Conservation (phyloP, 495 filamentous ascomycete species). For the Emericellopsis terricola region DNA sequence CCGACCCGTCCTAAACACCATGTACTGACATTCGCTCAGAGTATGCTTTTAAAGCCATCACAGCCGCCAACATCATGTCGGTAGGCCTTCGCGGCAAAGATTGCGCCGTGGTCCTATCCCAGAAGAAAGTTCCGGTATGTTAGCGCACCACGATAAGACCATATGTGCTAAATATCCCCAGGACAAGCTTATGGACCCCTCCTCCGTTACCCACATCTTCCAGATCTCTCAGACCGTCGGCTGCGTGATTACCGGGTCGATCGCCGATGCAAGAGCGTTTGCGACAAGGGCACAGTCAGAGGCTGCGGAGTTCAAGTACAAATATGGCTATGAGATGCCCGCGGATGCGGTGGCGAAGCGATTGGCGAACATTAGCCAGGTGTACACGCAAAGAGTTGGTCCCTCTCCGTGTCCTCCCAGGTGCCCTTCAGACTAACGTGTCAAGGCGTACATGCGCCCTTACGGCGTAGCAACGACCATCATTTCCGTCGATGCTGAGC, state of each 20-base stretch:
- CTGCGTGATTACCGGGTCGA: constrained; percentile 96
- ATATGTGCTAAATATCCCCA: constrained; percentile 19
- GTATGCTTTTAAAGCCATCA: constrained; percentile 99
- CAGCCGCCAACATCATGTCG: constrained; percentile 94
- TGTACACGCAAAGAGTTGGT: constrained; percentile 97
- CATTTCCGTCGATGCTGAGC: constrained; percentile 83
- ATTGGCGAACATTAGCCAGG: constrained; percentile 95
- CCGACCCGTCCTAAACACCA: too few relatives aligned
- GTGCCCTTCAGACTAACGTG: too few relatives aligned
- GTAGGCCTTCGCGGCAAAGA: constrained; percentile 89
- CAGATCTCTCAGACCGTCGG: constrained; percentile 89
- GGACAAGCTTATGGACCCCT: constrained; percentile 98
- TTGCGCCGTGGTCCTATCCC: constrained; percentile 90
- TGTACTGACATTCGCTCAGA: constrained; percentile 33
- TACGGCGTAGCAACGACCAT: constrained; percentile 88
- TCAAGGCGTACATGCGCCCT: constrained; percentile 91
- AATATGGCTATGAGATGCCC: constrained; percentile 98
- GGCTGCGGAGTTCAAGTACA: constrained; percentile 95
- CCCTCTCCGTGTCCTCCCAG: too few relatives aligned
- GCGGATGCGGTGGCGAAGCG: constrained; percentile 92
- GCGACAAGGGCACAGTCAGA: constrained; percentile 85
- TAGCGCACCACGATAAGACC: constrained; percentile 3
- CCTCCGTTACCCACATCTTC: constrained; percentile 95
- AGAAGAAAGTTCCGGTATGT: constrained; percentile 98
- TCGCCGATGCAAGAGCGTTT: constrained; percentile 86